A percentile compares a stretch with the other conserved stretches of the same genome.
phyloP scores from a whole-genome alignment of 1,284 basidiomycete genomes.

The Ceratobasidium sp. region DNA sequence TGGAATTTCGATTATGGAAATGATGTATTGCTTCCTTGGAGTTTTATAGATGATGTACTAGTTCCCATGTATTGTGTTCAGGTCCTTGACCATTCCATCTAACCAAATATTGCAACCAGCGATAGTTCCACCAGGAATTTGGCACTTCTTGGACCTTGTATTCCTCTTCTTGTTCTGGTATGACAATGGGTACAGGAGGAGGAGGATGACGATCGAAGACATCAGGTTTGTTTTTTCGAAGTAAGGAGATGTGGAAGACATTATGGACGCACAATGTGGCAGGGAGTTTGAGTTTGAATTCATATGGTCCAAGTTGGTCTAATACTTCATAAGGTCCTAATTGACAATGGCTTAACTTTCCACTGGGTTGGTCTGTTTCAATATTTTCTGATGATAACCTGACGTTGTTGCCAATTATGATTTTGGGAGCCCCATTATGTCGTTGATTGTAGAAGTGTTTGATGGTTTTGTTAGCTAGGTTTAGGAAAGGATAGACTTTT shows the following conservation, averaged over 20 bases:
- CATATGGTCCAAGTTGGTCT: conserved; percentile 3
- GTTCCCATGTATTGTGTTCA: conserved; percentile 25
- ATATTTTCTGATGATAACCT: conserved; percentile 50
- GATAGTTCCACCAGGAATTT: neutral
- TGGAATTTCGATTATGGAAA: too few species aligned
- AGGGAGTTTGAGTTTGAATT: conserved; percentile 51
- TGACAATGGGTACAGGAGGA: conserved; percentile 31
- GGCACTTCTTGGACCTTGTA: conserved; percentile 51
- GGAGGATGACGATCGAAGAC: neutral
- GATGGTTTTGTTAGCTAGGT: conserved; percentile 13
- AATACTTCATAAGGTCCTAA: conserved; percentile 52
- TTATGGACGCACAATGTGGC: conserved; percentile 51
- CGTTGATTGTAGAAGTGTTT: conserved; percentile 18
- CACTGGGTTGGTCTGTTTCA: conserved; percentile 48
- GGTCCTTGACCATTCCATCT: conserved; percentile 14
- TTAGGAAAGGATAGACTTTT: conserved; percentile 15
- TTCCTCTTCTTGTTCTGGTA: conserved; percentile 44
- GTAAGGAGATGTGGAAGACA: conserved; percentile 53
- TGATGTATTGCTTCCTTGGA: too few species aligned
- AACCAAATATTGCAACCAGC: neutral
- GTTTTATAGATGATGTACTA: too few species aligned
- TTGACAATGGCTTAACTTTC: conserved; percentile 50
- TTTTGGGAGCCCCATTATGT: conserved; percentile 22
- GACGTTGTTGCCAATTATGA: conserved; percentile 50
- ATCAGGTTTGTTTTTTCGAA: neutral